phyloP scores from a whole-genome alignment of 23 red algal species.

The Chondrus crispus region DNA sequence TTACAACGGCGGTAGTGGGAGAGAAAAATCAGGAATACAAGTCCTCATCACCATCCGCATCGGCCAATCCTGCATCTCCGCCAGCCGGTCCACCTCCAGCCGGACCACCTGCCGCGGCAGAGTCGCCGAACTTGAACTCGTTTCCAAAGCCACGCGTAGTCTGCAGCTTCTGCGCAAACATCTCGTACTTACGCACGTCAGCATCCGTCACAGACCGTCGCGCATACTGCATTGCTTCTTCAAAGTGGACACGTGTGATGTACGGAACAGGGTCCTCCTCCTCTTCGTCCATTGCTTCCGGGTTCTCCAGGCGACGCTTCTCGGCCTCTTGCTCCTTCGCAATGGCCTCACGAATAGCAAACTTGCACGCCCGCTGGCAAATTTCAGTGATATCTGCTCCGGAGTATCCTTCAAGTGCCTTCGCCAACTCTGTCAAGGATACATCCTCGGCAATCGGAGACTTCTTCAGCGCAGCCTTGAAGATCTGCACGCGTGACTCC shows the following conservation, averaged over 20 bases:
- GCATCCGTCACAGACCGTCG: constrained; percentile 94
- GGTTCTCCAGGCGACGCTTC: constrained; percentile 55
- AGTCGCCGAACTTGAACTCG: constrained; percentile 95
- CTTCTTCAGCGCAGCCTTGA: constrained; percentile 90
- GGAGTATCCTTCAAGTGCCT: constrained; percentile 88
- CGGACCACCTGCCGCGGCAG: background rate
- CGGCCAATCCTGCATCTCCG: constrained; percentile 31
- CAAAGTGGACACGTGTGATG: constrained; percentile 94
- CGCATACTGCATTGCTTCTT: constrained; percentile 95
- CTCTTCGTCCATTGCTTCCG: constrained; percentile 86
- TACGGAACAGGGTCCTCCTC: constrained; percentile 87
- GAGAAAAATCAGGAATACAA: constrained; percentile 80
- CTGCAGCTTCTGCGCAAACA: constrained; percentile 93
- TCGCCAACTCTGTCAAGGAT: constrained; percentile 78
- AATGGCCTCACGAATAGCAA: constrained; percentile 97
- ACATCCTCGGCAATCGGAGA: constrained; percentile 95
- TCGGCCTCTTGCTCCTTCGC: constrained; percentile 83
- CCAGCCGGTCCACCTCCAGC: constrained; percentile 32
- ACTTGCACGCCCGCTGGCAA: constrained; percentile 97
- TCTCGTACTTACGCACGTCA: constrained; percentile 97
- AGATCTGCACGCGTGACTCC: constrained; percentile 84
- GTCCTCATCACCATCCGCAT: constrained; percentile 67
- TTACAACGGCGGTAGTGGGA: no score
- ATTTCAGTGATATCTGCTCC: constrained; percentile 99
- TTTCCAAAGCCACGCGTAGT: constrained; percentile 93